Evolutionary conservation across 345 rosid species (phyloP).

Genomic region (Eucalyptus sp.): DNA sequence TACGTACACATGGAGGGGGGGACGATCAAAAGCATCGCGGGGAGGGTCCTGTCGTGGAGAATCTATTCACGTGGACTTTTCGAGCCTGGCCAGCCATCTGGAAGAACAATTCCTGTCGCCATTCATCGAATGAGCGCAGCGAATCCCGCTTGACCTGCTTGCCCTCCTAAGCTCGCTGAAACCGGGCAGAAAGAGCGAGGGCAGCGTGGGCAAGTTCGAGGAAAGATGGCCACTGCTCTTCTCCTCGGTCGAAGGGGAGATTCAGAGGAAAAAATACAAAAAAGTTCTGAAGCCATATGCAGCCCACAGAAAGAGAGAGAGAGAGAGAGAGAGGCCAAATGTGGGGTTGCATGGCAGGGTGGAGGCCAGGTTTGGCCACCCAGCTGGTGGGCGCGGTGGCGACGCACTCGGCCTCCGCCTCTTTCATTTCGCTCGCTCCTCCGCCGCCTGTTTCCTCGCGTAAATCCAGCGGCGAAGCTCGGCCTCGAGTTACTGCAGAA

Average conservation of each 20-base stretch:
- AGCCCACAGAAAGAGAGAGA: neutral
- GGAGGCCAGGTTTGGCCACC: neutral
- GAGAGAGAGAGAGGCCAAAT: neutral
- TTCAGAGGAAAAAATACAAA: neutral
- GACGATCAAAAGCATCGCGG: neutral
- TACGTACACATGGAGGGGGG: neutral
- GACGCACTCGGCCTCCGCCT: neutral
- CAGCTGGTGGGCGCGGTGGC: neutral
- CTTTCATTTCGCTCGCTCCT: neutral
- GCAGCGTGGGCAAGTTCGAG: neutral
- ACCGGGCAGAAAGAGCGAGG: neutral
- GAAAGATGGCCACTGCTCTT: neutral
- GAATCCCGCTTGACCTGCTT: neutral
- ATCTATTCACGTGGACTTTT: constrained; percentile 17
- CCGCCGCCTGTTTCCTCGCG: neutral
- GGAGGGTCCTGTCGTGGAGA: neutral
- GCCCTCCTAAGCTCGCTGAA: neutral
- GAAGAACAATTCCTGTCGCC: neutral
- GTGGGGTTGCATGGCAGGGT: neutral
- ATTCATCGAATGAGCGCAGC: neutral
- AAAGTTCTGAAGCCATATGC: neutral
- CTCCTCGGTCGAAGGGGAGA: neutral
- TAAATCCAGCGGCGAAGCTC: neutral
- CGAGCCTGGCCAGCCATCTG: neutral
- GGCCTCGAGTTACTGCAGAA: neutral